Evolutionary conservation across 345 rosid species (phyloP).

Genomic region (Citrus mangshanensis): DNA sequence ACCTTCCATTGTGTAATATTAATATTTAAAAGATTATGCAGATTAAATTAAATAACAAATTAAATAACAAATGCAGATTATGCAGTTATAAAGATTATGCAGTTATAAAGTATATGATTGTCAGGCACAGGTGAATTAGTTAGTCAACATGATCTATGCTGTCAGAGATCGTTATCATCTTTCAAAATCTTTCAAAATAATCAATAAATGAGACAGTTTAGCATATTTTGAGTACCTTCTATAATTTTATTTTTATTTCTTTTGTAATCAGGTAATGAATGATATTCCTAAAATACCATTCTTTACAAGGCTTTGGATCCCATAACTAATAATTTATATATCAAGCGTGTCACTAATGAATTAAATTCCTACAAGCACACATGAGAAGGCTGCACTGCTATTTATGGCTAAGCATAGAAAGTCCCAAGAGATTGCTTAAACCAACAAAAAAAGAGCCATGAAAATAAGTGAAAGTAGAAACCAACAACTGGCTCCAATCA

Average conservation of each 20-base stretch:
- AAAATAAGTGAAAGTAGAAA: not conserved
- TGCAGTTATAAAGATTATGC: not conserved
- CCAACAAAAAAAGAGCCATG: slow-evolving; percentile 1
- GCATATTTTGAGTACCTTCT: not conserved
- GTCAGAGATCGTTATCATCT: not conserved
- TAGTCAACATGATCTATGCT: not conserved
- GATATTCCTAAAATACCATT: not conserved
- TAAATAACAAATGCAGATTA: too few relatives aligned
- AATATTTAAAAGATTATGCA: not conserved
- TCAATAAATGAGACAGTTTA: not conserved
- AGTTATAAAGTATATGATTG: not conserved
- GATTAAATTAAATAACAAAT: too few relatives aligned
- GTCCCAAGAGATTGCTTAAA: not conserved
- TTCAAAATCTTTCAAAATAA: not conserved
- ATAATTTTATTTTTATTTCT: not conserved
- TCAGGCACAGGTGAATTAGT: not conserved
- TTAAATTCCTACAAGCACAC: not conserved
- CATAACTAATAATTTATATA: not conserved
- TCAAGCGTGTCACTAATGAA: not conserved
- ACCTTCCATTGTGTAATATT: not conserved
- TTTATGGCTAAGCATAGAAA: slow-evolving; percentile 5
- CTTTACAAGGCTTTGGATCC: slow-evolving; percentile 5
- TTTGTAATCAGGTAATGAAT: not conserved
- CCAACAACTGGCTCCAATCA: not conserved
- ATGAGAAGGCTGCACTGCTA: not conserved